A percentile compares a stretch with the other conserved stretches of the same genome.
Conservation (phyloP, 257 asterid genomes). For the Primulina tabacum region DNA sequence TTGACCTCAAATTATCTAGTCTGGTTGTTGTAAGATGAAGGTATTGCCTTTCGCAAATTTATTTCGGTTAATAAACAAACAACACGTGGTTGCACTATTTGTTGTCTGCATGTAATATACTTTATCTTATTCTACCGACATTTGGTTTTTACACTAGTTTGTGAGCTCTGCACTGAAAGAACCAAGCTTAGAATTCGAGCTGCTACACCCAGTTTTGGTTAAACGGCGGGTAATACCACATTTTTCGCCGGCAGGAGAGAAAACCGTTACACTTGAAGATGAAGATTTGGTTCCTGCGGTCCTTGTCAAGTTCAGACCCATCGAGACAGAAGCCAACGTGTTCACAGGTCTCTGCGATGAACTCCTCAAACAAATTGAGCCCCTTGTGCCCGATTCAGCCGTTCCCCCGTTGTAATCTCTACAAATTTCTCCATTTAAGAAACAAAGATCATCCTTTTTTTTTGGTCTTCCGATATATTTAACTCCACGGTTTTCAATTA, state of each 20-base stretch:
- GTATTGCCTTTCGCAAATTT: background rate
- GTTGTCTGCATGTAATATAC: background rate
- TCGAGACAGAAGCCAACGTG: slow-evolving; percentile 64
- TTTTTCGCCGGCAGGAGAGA: slow-evolving; percentile 56
- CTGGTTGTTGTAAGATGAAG: background rate
- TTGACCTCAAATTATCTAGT: background rate
- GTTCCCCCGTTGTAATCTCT: slow-evolving; percentile 30
- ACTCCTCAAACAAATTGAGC: slow-evolving; percentile 71
- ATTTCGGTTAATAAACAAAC: background rate
- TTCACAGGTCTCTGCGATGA: slow-evolving; percentile 79
- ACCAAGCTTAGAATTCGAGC: slow-evolving; percentile 75
- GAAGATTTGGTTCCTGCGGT: slow-evolving; percentile 96
- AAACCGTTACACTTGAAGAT: slow-evolving; percentile 55
- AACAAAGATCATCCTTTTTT: background rate
- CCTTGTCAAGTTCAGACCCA: slow-evolving; percentile 72
- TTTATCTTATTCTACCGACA: background rate
- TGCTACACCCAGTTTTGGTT: slow-evolving; percentile 62
- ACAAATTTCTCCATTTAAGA: background rate
- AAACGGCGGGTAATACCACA: slow-evolving; percentile 69
- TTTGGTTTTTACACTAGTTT: slow-evolving; percentile 38
- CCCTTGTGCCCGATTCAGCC: slow-evolving; percentile 55
- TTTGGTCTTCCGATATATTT: background rate
- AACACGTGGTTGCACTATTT: background rate
- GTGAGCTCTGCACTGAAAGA: slow-evolving; percentile 83
- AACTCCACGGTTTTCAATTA: background rate